A percentile compares a stretch with the other conserved stretches of the same genome.
Evolutionary conservation across 345 rosid genomes (phyloP).

Genomic region (Lenwebbia sp.): DNA sequence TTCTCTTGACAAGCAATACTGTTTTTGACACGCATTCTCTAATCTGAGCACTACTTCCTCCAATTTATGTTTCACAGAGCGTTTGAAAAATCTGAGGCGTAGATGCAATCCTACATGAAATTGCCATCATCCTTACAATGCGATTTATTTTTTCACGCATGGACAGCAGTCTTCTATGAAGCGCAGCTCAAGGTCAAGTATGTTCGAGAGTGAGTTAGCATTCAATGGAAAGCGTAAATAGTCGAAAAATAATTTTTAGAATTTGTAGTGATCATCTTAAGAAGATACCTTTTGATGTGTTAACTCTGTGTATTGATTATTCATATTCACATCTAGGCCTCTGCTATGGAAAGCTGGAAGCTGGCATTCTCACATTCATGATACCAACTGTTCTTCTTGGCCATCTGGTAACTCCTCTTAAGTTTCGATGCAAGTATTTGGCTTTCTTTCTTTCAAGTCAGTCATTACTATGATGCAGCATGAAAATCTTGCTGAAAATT

Average conservation of each 20-base stretch:
- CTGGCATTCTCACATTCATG: slow-evolving; percentile 74
- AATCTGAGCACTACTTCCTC: neutral
- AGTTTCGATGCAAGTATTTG: neutral
- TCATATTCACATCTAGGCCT: slow-evolving; percentile 40
- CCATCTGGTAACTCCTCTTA: slow-evolving; percentile 51
- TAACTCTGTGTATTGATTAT: neutral
- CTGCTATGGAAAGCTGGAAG: slow-evolving; percentile 95
- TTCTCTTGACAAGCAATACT: neutral
- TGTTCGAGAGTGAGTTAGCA: neutral
- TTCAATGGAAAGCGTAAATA: neutral
- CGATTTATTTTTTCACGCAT: neutral
- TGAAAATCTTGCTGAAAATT: neutral
- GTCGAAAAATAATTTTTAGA: neutral
- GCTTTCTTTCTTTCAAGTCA: neutral
- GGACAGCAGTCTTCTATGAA: neutral
- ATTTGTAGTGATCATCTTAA: neutral
- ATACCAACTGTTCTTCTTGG: slow-evolving; percentile 84
- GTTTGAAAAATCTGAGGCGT: neutral
- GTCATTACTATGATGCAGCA: neutral
- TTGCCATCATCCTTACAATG: neutral
- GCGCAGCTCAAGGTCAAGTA: neutral
- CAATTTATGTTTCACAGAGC: neutral
- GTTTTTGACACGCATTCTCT: neutral
- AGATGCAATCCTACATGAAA: neutral
- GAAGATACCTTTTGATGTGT: neutral